Percentiles rank a stretch among this genome's conserved stretches.
phyloP scores from a whole-genome alignment of 164 flowering plant species.

The Dillenia suffruticosa region DNA sequence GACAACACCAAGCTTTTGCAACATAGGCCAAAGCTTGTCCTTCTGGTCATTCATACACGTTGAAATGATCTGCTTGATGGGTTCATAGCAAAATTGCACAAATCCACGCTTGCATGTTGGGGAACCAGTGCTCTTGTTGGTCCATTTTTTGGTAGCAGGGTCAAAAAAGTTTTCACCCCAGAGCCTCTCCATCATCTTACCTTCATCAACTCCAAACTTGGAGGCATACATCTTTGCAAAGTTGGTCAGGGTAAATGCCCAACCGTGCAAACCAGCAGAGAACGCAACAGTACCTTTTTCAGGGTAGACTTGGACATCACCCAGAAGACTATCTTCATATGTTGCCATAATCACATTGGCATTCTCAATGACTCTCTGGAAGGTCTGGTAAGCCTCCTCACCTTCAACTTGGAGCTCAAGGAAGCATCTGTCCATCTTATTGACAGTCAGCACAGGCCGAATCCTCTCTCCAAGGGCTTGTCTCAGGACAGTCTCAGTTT shows the following conservation, averaged over 20 bases:
- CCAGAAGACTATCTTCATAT: conserved; percentile 21
- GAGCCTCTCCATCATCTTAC: conserved; percentile 29
- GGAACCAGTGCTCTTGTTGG: conserved; percentile 28
- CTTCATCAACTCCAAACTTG: conserved; percentile 24
- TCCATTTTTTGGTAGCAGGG: conserved; percentile 36
- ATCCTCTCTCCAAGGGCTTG: conserved; percentile 30
- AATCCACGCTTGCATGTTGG: conserved; percentile 30
- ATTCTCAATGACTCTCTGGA: conserved; percentile 24
- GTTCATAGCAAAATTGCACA: conserved; percentile 35
- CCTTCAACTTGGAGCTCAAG: conserved; percentile 29
- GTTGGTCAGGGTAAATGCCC: conserved; percentile 26
- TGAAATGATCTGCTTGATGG: conserved; percentile 28
- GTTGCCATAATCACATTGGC: conserved; percentile 28
- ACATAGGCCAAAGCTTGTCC: conserved; percentile 31
- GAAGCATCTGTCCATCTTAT: conserved; percentile 27
- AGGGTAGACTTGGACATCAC: conserved; percentile 23
- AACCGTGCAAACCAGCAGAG: conserved; percentile 27
- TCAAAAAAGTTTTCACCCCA: conserved; percentile 37
- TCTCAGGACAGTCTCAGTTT: conserved; percentile 27
- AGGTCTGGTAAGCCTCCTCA: conserved; percentile 28
- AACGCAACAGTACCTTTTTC: conserved; percentile 28
- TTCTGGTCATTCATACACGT: conserved; percentile 37
- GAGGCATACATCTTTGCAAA: conserved; percentile 29
- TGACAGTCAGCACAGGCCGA: conserved; percentile 25
- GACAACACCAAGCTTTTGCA: conserved; percentile 24